Conservation (phyloP, 305 asterid species). For the Solanum hybrid region DNA sequence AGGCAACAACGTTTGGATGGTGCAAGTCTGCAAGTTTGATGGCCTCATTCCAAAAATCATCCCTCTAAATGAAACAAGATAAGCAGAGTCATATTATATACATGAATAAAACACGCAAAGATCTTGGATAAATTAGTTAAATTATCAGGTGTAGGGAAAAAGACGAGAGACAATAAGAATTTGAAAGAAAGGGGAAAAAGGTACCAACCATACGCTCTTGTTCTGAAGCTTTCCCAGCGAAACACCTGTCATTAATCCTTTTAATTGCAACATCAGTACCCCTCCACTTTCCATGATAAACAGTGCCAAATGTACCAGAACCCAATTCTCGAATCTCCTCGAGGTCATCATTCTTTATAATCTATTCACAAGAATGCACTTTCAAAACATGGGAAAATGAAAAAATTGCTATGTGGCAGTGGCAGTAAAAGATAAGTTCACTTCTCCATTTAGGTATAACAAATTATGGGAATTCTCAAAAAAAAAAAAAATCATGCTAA, state of each 20-base stretch:
- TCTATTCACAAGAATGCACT: conserved; percentile 22
- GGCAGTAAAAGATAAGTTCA: background rate
- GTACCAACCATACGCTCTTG: conserved; percentile 77
- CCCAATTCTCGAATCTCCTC: conserved; percentile 84
- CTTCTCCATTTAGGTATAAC: background rate
- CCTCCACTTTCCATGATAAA: conserved; percentile 93
- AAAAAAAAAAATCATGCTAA: too few relatives aligned
- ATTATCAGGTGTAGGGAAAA: background rate
- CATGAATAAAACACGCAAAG: background rate
- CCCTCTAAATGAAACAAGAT: conserved; percentile 39
- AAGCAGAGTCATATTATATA: background rate
- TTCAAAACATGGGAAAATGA: background rate
- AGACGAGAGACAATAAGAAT: background rate
- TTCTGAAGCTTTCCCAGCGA: conserved; percentile 74
- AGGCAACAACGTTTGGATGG: conserved; percentile 90
- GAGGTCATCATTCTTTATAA: conserved; percentile 63
- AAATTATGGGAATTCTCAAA: background rate
- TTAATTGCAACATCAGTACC: conserved; percentile 88
- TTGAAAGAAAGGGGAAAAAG: background rate
- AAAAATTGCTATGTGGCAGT: background rate
- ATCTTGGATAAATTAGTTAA: background rate
- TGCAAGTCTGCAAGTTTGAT: conserved; percentile 76
- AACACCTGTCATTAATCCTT: conserved; percentile 73
- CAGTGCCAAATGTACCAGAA: conserved; percentile 90
- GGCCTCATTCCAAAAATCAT: conserved; percentile 91